Base-by-base conservation (phyloP, 352 stramenopile genomes). In the Phytophthora sp. region DNA sequence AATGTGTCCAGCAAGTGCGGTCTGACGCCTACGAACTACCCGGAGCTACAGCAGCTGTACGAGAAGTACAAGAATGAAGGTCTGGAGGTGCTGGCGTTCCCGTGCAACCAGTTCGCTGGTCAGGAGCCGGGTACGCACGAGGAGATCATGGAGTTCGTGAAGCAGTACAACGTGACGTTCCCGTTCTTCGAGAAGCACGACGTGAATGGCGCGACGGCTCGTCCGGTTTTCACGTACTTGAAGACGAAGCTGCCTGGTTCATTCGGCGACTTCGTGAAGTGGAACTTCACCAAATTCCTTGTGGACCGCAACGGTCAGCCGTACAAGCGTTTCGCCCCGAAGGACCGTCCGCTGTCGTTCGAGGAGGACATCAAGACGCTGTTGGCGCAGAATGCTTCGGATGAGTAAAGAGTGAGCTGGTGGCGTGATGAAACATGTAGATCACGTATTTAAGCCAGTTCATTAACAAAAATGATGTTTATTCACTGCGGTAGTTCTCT, bases 241-340 rank as follows among this genome's bases (percentile, higher is more conserved):
- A 97, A 96, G 61, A 41, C 79, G 36, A 86, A 88, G 44, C 63
- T 95, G 15, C 83, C 86, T 2, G 75, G 72, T 1, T 72, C 90
- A 65, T 84, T 89, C 54, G 86, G 81, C 4, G 80, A 80, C 18
- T 91, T 88, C 66, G 84, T 97, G 56, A 85, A 90, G 61, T 97
- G 90, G 90, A 97, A 97, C 77, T 97, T 94, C 61, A 91, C 82
- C 23, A 97, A 95, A 71, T 98, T 98, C 64, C 64, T 98, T 13
- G 78, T 98, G 5, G 92, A 97, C 73, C 80, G 85, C 63, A 84
- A 95, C 36, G 91, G 91, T n/a, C 75, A 81, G 57, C 87, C 92
- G 33, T 73, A 74, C 57, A 92, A 95, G 65, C 76, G 91, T 7
- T 97, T 76, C 54, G 78, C 73, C 0, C 84, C 89, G 1, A 90